Percentiles rank a stretch among this genome's conserved stretches.
Evolutionary conservation across 2,329 filamentous ascomycete species (phyloP).

Genomic region (Diaporthe citrichinensis): DNA sequence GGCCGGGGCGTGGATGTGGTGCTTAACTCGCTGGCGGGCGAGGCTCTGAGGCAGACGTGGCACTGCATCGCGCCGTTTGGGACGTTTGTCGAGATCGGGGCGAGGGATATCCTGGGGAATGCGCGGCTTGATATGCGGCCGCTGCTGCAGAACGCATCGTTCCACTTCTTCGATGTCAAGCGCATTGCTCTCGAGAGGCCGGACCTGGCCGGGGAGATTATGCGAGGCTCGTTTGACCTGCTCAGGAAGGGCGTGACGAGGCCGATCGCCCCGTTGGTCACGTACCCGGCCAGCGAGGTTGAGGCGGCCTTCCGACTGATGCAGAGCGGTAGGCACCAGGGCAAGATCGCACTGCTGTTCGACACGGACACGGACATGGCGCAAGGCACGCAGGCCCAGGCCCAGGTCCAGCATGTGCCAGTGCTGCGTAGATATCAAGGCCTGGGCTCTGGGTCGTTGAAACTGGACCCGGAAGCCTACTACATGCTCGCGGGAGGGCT

Average conservation of each 20-base stretch:
- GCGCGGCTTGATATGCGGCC: not conserved
- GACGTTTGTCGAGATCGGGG: conserved; percentile 37
- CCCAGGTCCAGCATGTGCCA: conserved; percentile 40
- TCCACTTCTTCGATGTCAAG: not conserved
- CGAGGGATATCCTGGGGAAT: not conserved
- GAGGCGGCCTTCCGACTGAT: conserved; percentile 54
- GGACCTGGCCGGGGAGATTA: conserved; percentile 35
- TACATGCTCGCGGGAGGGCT: conserved; percentile 30
- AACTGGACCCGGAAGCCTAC: conserved; percentile 13
- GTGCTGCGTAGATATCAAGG: not conserved
- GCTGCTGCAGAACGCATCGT: not conserved
- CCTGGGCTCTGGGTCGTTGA: not conserved
- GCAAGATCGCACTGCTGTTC: conserved; percentile 55
- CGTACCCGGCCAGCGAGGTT: conserved; percentile 27
- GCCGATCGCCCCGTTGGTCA: not conserved
- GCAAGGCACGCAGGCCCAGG: conserved; percentile 51
- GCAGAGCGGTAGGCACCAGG: conserved; percentile 57
- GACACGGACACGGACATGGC: conserved; percentile 37
- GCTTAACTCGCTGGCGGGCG: conserved; percentile 6
- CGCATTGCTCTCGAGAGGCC: not conserved
- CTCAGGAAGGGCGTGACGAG: not conserved
- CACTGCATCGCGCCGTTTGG: conserved; percentile 36
- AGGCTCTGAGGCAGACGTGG: conserved; percentile 24
- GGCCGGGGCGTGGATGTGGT: conserved; percentile 49
- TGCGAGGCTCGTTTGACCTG: conserved; percentile 31